These are phyloP conservation scores for Fraxinus americana DNA, from an alignment of 257 asterid species.

Conservation along the genomic window DNA sequence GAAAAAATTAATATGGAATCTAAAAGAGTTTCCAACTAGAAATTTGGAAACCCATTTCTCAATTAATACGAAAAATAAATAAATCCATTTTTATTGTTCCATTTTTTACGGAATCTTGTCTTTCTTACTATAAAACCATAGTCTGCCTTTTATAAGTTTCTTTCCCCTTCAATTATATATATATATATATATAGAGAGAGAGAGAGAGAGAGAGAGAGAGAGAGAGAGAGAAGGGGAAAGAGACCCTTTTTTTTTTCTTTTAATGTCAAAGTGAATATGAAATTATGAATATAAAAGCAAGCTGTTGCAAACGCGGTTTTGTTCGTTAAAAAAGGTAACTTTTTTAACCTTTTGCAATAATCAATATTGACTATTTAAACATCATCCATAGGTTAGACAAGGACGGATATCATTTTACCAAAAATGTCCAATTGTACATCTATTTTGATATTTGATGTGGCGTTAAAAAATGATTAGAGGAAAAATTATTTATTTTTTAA, in stretches of 20 bases:
- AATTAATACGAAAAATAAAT: neutral
- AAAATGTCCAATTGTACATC: too few species aligned
- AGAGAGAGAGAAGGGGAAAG: neutral
- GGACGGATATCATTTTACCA: too few species aligned
- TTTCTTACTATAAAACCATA: conserved; percentile 28
- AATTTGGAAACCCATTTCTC: neutral
- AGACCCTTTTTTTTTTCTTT: neutral
- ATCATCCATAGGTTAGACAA: too few species aligned
- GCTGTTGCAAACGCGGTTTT: conserved; percentile 47
- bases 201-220: too few species aligned
- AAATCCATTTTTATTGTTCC: conserved; percentile 9
- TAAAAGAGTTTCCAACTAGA: conserved; percentile 33
- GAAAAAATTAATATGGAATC: conserved; percentile 41
- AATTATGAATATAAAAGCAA: conserved; percentile 19
- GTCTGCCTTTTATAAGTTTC: neutral
- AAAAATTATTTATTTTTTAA: too few species aligned
- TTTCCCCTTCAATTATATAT: neutral
- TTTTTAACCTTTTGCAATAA: neutral
- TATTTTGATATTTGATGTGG: too few species aligned
- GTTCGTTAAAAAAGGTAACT: conserved; percentile 44
- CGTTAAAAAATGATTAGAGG: too few species aligned
- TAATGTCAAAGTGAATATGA: conserved; percentile 6
- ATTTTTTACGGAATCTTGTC: conserved; percentile 37
- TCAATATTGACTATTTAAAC: too few species aligned
- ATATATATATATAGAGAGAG: too few species aligned